Base-by-base conservation (phyloP, 805 yeast species). In the Ogataea sp. region DNA sequence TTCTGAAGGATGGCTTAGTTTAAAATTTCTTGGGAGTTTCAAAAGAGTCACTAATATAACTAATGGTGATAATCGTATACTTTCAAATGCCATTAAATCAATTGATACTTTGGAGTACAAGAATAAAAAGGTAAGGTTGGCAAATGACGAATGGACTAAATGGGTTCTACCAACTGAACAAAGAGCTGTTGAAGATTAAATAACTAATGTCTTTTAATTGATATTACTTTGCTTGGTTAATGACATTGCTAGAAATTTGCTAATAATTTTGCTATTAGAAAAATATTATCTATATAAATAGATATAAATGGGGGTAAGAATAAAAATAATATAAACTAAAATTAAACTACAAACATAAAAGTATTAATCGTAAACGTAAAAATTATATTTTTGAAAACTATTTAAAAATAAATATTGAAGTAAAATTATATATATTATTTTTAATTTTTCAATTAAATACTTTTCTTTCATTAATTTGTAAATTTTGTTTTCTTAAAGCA, bases 151-250 rank as follows among this genome's bases (percentile, higher is more conserved):
- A 53, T 80, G 75, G 69, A 68, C 75, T 47, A 75, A 69, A 46
- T 86, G 94, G 94, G 72, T 86, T 40, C 64, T 84, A 46, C 77
- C 80, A 3, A 45, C 43, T 31, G 65, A 59, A 20, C 70, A 68
- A 46, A 65, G 78, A 46, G 54, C 39, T 21, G 14, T 15, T 8
- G 17, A 26, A 5, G 17, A 15, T 34, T 34, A 21, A 26, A 11
- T 7, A 8, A 7, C 20, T 7, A 10, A 21, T 16, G 4, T 18
- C 14, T 6, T 20, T 34, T 23, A n/a, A 13, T 18, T 25, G 9
- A 6, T 7, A n/a, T n/a, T n/a, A n/a, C n/a, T n/a, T n/a, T n/a
- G n/a, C n/a, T n/a, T n/a, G n/a, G n/a, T n/a, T n/a, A n/a, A n/a
- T n/a, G n/a, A n/a, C n/a, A n/a, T n/a, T n/a, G n/a, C n/a, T n/a